Evolutionary conservation across 441 rosid species (phyloP), one percentile per base, ranked within the genome.

Genomic region (Adansonia grandidieri): DNA sequence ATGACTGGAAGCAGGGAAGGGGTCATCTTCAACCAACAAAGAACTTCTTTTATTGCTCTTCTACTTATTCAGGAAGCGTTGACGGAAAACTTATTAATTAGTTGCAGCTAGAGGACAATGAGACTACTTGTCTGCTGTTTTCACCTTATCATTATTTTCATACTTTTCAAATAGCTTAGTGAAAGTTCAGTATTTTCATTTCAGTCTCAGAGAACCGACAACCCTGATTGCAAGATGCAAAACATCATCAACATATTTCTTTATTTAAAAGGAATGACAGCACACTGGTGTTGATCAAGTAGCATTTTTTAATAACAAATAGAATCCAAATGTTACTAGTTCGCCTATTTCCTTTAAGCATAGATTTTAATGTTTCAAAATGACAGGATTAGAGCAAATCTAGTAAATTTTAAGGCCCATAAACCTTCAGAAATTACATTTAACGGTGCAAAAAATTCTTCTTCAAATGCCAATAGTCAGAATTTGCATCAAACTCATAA

Each of bases 401-500:
- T 50, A 69, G 56, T 22, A 69, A 20, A 48, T 48, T 69, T 22
- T 69, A 48, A 48, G 58, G n/a, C 20, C 73, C 57, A 69, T 51
- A 13, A 17, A 20, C 73, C 42, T 67, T 67, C 71, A 67, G 73
- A 45, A 47, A 48, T 69, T 47, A 22, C 6, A 47, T 68, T n/a
- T 48, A 5, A 47, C 10, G 22, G 0, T 22, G 40, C 73, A 69
- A 15, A 69, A 69, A 69, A 20, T 3, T 69, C 42, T 22, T 68
- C 32, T 62, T 62, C 15, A 69, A 22, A 69, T 20, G 73, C 40
- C 72, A 50, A 20, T 67, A 20, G 54, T 44, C 40, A 69, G 73
- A 69, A 47, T 69, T 69, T 47, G 73, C 73, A 69, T 69, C 73
- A 20, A 69, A 20, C 57, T 48, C 19, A 11, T 47, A 69, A 22